Evolutionary conservation across 345 rosid genomes (phyloP), one percentile per base, ranked within the genome.

Genomic region (Lumnitzera littorea): DNA sequence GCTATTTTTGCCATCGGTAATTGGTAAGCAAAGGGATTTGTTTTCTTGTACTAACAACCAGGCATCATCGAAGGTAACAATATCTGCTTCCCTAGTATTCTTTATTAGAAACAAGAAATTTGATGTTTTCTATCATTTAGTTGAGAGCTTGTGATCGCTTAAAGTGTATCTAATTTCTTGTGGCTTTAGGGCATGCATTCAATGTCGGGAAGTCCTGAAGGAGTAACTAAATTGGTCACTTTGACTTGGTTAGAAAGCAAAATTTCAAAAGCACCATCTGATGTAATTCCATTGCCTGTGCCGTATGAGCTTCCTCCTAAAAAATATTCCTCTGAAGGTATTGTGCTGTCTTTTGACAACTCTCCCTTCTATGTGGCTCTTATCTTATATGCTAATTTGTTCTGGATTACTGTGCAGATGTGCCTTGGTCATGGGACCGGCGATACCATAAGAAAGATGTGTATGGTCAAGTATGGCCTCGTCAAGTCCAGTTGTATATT

Each of bases 381-480:
- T 36, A 36, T 36, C 43, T 36, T 36, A 36, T 36, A 1, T 36
- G 43, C 43, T 24, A 13, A 60, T 25, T 5, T 2, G 43, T 23
- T 49, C 55, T 6, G 16, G 25, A 13, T 10, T 47, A 47, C 20
- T 57, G 41, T 62, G 57, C 88, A 89, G 99, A 94, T 75, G 77
- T 83, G 51, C 96, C 99, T 0, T 94, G 97, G 97, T 94, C 89
- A 24, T 90, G 99, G 99, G 97, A 90, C 73, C 72, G 91, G 63
- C 71, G 56, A 51, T 87, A 94, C 74, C 72, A 46, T 41, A 74
- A 87, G 72, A 86, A 83, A 76, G 97, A 86, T 71, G 95, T 88
- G 47, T 80, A 81, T 13, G 91, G 99, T 48, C 96, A 84, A 71
- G 82, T 80, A 70, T 86, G 97, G 96, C 96, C 95, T 0, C 81